Evolutionary conservation across 2,329 filamentous ascomycete species (phyloP).

Genomic region (Nannizziopsis barbatae): DNA sequence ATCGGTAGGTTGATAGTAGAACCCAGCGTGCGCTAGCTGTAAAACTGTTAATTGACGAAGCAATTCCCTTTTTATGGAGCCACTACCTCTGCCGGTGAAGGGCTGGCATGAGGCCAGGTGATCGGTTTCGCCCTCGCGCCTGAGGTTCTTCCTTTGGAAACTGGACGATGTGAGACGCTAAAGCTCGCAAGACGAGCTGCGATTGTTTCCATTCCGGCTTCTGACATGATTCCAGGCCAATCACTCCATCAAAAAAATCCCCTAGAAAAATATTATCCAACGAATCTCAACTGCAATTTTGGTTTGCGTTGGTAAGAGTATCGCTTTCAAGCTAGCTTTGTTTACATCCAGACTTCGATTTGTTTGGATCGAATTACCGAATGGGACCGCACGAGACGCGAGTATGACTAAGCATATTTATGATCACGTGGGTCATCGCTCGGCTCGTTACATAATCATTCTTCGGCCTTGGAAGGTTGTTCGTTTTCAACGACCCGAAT

Average conservation of each 20-base stretch:
- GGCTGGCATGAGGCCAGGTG: slow-evolving; percentile 69
- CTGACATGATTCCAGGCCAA: slow-evolving; percentile 8
- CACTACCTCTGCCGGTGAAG: slow-evolving; percentile 53
- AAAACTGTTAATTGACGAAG: slow-evolving; percentile 10
- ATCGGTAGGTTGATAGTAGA: slow-evolving; percentile 70
- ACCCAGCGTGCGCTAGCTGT: slow-evolving; percentile 80
- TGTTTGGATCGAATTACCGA: slow-evolving; percentile 4
- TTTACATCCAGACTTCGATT: slow-evolving; percentile 5
- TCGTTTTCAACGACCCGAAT: neutral
- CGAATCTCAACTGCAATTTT: neutral
- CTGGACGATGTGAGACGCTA: slow-evolving; percentile 47
- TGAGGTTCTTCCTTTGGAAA: slow-evolving; percentile 59
- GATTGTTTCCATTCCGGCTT: slow-evolving; percentile 46
- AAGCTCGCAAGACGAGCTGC: slow-evolving; percentile 76
- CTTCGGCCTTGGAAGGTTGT: too few species aligned
- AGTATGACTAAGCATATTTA: slow-evolving; percentile 4
- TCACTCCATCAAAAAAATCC: neutral
- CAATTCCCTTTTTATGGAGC: slow-evolving; percentile 16
- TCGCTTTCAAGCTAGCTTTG: neutral
- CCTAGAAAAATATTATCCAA: neutral
- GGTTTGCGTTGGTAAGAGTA: neutral
- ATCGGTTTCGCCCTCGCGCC: slow-evolving; percentile 46
- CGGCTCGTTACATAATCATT: too few species aligned
- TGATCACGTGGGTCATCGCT: too few species aligned
- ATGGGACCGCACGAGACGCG: neutral